These are phyloP conservation scores for Rhynchospora pubera DNA, from an alignment of 176 grass and related monocot genomes.

Conservation along the genomic window DNA sequence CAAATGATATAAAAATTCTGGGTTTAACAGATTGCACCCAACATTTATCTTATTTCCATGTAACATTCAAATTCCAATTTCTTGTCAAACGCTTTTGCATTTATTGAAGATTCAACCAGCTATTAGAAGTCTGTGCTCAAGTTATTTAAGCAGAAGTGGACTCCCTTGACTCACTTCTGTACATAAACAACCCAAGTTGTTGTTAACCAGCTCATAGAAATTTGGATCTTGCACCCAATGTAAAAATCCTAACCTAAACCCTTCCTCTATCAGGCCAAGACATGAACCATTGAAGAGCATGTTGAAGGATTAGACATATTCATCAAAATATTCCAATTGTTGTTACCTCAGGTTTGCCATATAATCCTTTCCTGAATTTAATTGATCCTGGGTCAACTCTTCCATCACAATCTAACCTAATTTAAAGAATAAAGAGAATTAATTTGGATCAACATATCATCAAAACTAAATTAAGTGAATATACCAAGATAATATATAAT, in stretches of 20 bases:
- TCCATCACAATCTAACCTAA: constrained; percentile 75
- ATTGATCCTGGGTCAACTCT: constrained; percentile 67
- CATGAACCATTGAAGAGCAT: neutral
- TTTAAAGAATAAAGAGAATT: constrained; percentile 25
- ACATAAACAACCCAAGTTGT: neutral
- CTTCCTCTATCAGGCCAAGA: neutral
- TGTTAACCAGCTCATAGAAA: neutral
- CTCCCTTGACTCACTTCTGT: neutral
- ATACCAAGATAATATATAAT: neutral
- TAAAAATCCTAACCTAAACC: neutral
- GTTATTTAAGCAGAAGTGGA: neutral
- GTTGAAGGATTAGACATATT: neutral
- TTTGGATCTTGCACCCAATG: neutral
- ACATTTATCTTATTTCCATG: neutral
- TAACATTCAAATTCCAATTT: neutral
- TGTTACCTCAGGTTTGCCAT: constrained; percentile 94
- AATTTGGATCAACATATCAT: neutral
- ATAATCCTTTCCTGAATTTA: constrained; percentile 78
- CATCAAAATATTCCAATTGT: neutral
- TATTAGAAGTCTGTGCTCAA: neutral
- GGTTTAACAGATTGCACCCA: neutral
- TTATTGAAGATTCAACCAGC: neutral
- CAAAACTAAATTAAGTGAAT: neutral
- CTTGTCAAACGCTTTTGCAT: neutral
- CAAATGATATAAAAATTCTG: no score